phyloP scores from a whole-genome alignment of 2,329 filamentous ascomycete genomes.

The Chalara sp. region DNA sequence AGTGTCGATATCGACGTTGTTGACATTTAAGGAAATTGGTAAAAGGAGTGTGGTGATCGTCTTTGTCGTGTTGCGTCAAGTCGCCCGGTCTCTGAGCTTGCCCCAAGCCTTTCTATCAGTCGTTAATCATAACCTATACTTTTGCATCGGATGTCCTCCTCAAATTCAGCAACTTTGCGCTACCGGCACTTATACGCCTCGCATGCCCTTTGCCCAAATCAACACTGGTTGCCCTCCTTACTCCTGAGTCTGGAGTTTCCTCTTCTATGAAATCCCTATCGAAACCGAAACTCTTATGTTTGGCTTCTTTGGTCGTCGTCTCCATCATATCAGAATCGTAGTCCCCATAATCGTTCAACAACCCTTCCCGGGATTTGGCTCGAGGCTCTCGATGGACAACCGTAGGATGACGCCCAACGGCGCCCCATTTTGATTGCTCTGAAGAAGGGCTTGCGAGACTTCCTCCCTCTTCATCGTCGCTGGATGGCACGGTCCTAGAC shows the following conservation, averaged over 20 bases:
- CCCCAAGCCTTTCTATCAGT: too few relatives aligned
- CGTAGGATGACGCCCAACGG: conserved; percentile 43
- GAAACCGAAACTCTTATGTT: conserved; percentile 13
- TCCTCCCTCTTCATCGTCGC: conserved; percentile 50
- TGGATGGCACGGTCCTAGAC: conserved; percentile 44
- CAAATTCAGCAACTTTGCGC: conserved; percentile 67
- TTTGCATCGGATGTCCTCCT: conserved; percentile 29
- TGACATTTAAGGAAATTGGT: conserved; percentile 3
- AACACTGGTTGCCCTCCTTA: conserved; percentile 65
- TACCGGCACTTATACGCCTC: conserved; percentile 70
- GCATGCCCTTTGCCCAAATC: conserved; percentile 55
- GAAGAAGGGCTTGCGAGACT: conserved; percentile 22
- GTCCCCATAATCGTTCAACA: conserved; percentile 29
- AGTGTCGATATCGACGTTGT: conserved; percentile 18
- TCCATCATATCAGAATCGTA: conserved; percentile 14
- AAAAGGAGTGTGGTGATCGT: conserved; percentile 27
- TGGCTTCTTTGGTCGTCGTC: conserved; percentile 29
- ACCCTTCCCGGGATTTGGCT: conserved; percentile 53
- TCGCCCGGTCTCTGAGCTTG: too few relatives aligned
- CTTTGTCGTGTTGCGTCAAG: conserved; percentile 11
- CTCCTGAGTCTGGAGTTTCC: conserved; percentile 11
- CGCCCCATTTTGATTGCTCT: conserved; percentile 26
- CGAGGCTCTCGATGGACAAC: conserved; percentile 55
- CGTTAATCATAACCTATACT: too few relatives aligned
- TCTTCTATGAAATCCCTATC: conserved; percentile 11